phyloP scores from a whole-genome alignment of 1,284 basidiomycete genomes.

The Hemileia vastatrix region DNA sequence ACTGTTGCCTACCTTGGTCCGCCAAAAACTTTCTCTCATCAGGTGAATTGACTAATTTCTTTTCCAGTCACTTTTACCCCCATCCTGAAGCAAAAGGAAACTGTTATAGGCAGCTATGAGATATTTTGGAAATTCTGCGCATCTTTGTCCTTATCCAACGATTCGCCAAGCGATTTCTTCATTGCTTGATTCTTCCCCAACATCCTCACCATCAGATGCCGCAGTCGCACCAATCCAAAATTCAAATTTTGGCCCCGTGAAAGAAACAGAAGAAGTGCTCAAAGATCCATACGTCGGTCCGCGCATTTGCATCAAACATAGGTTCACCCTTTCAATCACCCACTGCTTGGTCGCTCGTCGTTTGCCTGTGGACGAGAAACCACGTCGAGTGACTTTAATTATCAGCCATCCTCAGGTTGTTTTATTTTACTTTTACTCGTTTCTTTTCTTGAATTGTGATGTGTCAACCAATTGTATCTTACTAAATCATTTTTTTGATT shows the following conservation, averaged over 20 bases:
- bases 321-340: conserved; percentile 2
- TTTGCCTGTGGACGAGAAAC: neutral
- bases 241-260: conserved; percentile 10
- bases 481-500: neutral
- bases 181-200: too few species aligned
- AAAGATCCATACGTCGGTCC: conserved; percentile 1
- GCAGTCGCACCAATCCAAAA: conserved; percentile 10
- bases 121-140: too few species aligned
- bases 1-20: too few species aligned
- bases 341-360: conserved; percentile 8
- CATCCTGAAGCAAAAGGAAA: too few species aligned
- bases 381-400: neutral
- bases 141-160: neutral
- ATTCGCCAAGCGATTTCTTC: conserved; percentile 6
- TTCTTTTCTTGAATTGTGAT: neutral
- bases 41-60: too few species aligned
- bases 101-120: too few species aligned
- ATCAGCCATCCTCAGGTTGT: conserved; percentile 8
- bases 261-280: conserved; percentile 10
- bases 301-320: neutral
- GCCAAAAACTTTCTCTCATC: too few species aligned
- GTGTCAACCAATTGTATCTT: neutral
- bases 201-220: neutral
- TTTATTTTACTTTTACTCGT: neutral
- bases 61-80: too few species aligned